A percentile compares a stretch with the other conserved stretches of the same genome.
Evolutionary conservation across 2,329 filamentous ascomycete species (phyloP).

Genomic region (Alternaria angustiovoidea): DNA sequence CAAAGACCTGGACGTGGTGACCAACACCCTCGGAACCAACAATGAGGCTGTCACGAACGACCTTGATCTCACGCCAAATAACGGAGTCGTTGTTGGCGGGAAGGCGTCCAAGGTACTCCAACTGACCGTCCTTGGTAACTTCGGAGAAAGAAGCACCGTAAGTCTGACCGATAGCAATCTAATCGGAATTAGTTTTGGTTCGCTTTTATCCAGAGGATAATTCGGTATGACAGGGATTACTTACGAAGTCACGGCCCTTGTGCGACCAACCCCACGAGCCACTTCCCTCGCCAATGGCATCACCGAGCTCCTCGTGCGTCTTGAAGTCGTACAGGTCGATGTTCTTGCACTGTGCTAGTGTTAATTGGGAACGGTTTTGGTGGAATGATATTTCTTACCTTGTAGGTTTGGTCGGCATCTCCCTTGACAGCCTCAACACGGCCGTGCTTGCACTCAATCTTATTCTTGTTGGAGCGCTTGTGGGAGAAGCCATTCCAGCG

Average conservation of each 20-base stretch:
- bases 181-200: not conserved
- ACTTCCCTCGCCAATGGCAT: conserved; percentile 51
- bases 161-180: conserved; percentile 61
- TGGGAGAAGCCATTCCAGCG: conserved; percentile 43
- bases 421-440: conserved; percentile 48
- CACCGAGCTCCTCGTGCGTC: conserved; percentile 63
- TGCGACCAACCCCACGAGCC: conserved; percentile 64
- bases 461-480: conserved; percentile 38
- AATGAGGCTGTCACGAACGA: conserved; percentile 51
- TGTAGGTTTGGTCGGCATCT: conserved; percentile 52
- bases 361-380: not conserved
- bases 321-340: conserved; percentile 66
- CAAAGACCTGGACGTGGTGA: conserved; percentile 69
- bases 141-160: conserved; percentile 65
- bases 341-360: conserved; percentile 41
- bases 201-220: not conserved
- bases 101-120: conserved; percentile 63
- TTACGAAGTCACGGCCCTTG: conserved; percentile 60
- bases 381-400: conserved; percentile 6
- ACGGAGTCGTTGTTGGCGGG: conserved; percentile 56
- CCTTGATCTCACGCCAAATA: conserved; percentile 63
- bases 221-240: not conserved
- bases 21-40: conserved; percentile 51
- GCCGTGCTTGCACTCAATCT: conserved; percentile 47
- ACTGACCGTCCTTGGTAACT: conserved; percentile 58